These are phyloP conservation scores for Fragaria ananassa DNA, from an alignment of 306 rosid genomes.

Conservation along the genomic window DNA sequence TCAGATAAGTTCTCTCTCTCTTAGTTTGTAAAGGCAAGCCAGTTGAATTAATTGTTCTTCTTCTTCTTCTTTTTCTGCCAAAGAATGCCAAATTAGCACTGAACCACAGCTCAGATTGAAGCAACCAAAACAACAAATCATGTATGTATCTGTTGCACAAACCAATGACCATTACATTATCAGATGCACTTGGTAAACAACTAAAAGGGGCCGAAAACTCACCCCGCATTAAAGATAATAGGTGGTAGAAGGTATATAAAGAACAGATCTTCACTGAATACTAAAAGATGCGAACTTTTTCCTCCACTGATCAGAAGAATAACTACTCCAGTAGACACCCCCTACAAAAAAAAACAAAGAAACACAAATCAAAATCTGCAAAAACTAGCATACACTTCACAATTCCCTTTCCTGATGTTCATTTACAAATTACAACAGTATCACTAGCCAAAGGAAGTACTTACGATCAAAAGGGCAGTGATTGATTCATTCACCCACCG, in stretches of 20 bases:
- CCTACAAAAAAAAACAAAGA: slow-evolving; percentile 47
- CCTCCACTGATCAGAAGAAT: slow-evolving; percentile 78
- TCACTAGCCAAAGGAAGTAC: slow-evolving; percentile 26
- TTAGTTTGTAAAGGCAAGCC: not conserved
- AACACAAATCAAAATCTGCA: slow-evolving; percentile 17
- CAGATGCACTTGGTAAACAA: slow-evolving; percentile 2
- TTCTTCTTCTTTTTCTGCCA: no score
- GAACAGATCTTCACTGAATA: slow-evolving; percentile 92
- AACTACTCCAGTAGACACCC: slow-evolving; percentile 67
- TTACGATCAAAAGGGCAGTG: slow-evolving; percentile 87
- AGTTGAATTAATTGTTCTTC: not conserved
- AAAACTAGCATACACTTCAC: not conserved
- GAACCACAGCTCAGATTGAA: not conserved
- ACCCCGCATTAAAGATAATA: slow-evolving; percentile 97
- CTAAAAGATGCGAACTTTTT: slow-evolving; percentile 83
- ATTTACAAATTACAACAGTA: not conserved
- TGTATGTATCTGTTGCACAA: not conserved
- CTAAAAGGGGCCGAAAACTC: slow-evolving; percentile 21
- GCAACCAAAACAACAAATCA: not conserved
- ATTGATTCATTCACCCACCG: slow-evolving; percentile 92
- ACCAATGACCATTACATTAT: not conserved
- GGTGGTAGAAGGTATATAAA: slow-evolving; percentile 96
- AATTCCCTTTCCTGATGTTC: not conserved
- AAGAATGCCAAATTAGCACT: not conserved
- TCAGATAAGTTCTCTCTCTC: not conserved